Evolutionary conservation across 169 alveolate genomes (phyloP).

Genomic region (Theileria orientalis): DNA sequence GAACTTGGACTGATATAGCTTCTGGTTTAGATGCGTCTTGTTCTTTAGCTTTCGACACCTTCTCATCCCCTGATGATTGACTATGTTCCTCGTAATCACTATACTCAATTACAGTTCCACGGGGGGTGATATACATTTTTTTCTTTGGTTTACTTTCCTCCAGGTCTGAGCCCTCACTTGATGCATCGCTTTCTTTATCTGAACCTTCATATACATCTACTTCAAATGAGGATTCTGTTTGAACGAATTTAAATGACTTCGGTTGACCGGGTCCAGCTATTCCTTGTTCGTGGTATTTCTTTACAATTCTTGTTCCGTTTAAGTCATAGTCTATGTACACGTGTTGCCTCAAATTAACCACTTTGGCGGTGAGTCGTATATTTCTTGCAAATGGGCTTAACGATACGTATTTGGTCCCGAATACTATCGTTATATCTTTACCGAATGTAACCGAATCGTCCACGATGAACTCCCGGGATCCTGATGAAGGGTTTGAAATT

Average conservation of each 20-base stretch:
- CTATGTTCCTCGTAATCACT: too few relatives aligned
- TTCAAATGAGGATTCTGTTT: too few relatives aligned
- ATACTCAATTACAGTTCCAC: too few relatives aligned
- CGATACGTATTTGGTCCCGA: conserved; percentile 40
- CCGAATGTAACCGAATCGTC: conserved; percentile 22
- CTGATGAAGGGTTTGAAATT: neutral
- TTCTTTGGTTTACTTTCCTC: too few relatives aligned
- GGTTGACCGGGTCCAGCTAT: neutral
- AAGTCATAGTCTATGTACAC: conserved; percentile 32
- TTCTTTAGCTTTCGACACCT: neutral
- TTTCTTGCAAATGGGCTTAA: conserved; percentile 51
- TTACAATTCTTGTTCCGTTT: conserved; percentile 18
- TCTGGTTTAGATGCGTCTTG: neutral
- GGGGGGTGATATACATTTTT: too few relatives aligned
- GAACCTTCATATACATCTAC: too few relatives aligned
- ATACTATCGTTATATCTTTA: conserved; percentile 13
- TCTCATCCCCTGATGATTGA: too few relatives aligned
- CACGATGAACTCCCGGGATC: neutral
- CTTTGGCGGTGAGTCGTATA: conserved; percentile 10
- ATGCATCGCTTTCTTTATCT: too few relatives aligned
- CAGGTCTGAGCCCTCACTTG: too few relatives aligned
- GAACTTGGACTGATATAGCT: too few relatives aligned
- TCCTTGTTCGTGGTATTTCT: conserved; percentile 7
- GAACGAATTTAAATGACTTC: neutral
- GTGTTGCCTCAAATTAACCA: neutral